Conservation (phyloP, 192 early-diverging fungal species). For the Fimicolochytrium jonesii region DNA sequence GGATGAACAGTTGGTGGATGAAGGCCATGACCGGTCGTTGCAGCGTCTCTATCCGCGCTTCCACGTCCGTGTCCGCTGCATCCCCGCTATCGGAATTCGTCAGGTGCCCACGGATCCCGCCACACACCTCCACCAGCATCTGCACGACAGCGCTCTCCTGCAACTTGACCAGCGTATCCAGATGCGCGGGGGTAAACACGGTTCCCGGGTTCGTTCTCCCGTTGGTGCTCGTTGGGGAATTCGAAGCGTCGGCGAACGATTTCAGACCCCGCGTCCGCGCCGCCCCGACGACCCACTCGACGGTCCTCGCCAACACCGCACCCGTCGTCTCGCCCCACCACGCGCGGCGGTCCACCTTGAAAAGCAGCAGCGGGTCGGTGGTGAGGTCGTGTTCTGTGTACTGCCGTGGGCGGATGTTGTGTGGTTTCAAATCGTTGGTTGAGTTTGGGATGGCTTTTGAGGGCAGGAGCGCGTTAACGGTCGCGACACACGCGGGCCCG, state of each 20-base stretch:
- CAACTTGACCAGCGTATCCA: background rate
- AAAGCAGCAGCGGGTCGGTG: background rate
- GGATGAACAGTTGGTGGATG: conserved; percentile 36
- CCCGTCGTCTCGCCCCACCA: background rate
- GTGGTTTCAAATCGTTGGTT: too few relatives aligned
- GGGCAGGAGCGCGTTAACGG: too few relatives aligned
- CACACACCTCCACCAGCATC: conserved; percentile 2
- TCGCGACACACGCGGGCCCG: too few relatives aligned
- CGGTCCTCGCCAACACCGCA: background rate
- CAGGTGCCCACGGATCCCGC: background rate
- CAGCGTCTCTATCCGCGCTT: background rate
- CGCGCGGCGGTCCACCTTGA: background rate
- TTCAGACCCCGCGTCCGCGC: background rate
- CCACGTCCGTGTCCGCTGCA: background rate
- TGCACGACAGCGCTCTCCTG: conserved; percentile 10
- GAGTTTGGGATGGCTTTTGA: too few relatives aligned
- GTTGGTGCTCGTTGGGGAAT: too few relatives aligned
- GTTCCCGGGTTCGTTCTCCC: background rate
- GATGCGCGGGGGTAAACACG: background rate
- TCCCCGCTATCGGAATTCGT: background rate
- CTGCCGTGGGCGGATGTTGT: too few relatives aligned
- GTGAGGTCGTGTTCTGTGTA: background rate
- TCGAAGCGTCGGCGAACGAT: background rate
- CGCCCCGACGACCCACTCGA: background rate
- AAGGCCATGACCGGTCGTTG: conserved; percentile 13